Conservation (phyloP, 2,329 filamentous ascomycete species). For the Sporothrix mexicana region DNA sequence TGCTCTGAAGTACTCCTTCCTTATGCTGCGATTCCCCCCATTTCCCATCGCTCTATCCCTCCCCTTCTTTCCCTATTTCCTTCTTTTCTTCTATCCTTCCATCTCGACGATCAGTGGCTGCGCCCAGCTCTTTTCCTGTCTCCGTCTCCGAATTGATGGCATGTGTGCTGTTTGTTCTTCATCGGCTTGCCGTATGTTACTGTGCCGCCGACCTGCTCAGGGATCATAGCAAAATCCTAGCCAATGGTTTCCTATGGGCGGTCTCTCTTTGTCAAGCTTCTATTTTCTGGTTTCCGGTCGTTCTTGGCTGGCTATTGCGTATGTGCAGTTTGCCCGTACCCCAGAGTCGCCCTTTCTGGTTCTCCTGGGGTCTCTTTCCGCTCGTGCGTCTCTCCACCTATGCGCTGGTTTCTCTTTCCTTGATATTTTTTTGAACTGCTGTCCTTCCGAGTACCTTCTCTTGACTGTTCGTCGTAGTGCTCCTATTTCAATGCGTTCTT, state of each 20-base stretch:
- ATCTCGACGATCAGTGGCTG: not conserved
- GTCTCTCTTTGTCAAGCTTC: not conserved
- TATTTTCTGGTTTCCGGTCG: not conserved
- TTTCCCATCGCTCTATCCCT: not conserved
- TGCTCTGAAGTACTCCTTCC: conserved; percentile 1
- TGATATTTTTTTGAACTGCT: not conserved
- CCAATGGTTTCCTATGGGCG: not conserved
- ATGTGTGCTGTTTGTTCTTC: conserved; percentile 8
- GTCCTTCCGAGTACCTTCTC: conserved; percentile 10
- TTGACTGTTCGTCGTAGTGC: not conserved
- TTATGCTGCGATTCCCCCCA: not conserved
- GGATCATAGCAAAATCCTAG: not conserved
- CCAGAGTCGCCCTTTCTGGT: conserved; percentile 23
- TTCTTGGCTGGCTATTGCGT: conserved; percentile 14
- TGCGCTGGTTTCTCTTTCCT: conserved; percentile 7
- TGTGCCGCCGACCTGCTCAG: conserved; percentile 26
- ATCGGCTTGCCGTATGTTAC: conserved; percentile 20
- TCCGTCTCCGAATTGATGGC: conserved; percentile 9
- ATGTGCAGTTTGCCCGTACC: conserved; percentile 27
- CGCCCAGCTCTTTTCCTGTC: not conserved
- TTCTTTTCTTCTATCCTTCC: conserved; percentile 19
- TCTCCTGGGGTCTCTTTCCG: conserved; percentile 26
- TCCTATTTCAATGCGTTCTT: conserved; percentile 18
- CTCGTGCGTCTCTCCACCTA: conserved; percentile 21
- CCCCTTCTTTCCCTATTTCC: not conserved